A percentile compares a stretch with the other conserved stretches of the same genome.
These are phyloP conservation scores for Fulvia fulva DNA, from an alignment of 2,329 filamentous ascomycete species.

Conservation along the genomic window DNA sequence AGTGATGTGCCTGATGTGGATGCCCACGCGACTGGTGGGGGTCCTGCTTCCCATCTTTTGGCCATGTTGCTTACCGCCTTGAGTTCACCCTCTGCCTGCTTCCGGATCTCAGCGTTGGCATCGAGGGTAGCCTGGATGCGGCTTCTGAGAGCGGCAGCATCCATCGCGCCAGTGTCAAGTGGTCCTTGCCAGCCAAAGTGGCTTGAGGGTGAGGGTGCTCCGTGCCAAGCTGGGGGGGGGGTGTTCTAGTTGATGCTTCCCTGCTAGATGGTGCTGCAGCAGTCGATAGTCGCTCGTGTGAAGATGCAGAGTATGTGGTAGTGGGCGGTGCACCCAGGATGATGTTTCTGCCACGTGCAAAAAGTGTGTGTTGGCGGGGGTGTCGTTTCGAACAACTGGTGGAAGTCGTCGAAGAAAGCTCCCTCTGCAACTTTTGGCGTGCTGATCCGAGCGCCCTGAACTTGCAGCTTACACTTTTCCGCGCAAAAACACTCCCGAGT, in stretches of 20 bases:
- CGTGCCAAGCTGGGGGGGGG: constrained; percentile 1
- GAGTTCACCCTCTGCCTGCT: constrained; percentile 73
- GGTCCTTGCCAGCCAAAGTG: not conserved
- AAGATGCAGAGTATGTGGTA: not conserved
- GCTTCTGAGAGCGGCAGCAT: constrained; percentile 68
- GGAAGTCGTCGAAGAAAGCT: not conserved
- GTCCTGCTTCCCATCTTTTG: not conserved
- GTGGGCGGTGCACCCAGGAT: not conserved
- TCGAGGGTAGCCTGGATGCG: constrained; percentile 74
- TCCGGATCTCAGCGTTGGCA: constrained; percentile 68
- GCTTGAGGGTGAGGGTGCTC: not conserved
- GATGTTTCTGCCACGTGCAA: not conserved
- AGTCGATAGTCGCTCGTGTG: not conserved
- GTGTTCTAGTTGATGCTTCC: not conserved
- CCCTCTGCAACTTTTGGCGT: not conserved
- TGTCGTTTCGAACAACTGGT: not conserved
- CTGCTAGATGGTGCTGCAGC: not conserved
- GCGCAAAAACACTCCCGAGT: not conserved
- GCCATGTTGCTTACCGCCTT: constrained; percentile 62
- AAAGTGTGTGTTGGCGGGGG: not conserved
- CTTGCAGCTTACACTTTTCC: too few species aligned
- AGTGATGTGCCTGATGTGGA: constrained; percentile 5
- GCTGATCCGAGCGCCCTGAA: too few species aligned
- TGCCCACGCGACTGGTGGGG: not conserved
- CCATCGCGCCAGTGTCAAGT: constrained; percentile 50